Base-by-base conservation (phyloP, 179 eudicot species). In the Vitellaria paradoxa region DNA sequence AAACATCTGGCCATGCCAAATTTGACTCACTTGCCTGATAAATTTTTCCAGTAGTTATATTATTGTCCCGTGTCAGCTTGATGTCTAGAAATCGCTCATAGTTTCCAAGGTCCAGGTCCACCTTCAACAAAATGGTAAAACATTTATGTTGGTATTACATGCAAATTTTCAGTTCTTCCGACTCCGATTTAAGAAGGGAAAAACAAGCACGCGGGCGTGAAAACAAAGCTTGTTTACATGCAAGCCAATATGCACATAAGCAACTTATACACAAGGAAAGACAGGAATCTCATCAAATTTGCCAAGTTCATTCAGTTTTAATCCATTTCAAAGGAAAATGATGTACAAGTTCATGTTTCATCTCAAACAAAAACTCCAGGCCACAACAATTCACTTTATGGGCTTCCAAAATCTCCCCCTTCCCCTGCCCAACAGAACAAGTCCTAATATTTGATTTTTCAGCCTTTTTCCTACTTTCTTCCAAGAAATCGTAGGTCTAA, bases 81-180 rank as follows among this genome's bases (percentile, higher is more conserved):
- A 94, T 83, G 82, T 94, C 97, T 73, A 94, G 84, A 81, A 96
- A 96, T 76, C 99, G 87, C 84, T 96, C 99, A 75, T 96, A 96
- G 81, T 96, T 96, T 77, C 99, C 99, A 75, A 96, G 98, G 89
- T 96, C 99, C 82, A 96, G 80, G 87, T 96, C 99, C 93, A 92
- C 99, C 99, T 96, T 75, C 75, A 83, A 82, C 57, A 74, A 65
- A 13, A 73, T 55, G 0, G 3, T 9, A 18, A 9, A 6, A 37
- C 7, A 46, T 18, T 63, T 73, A 42, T 21, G 30, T 23, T 14
- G 75, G 42, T 24, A 52, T 60, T 21, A 37, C 26, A 70, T 64
- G 37, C 74, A 70, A 81, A 59, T 61, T 47, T 73, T 66, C 67
- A 70, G 24, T 57, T 65, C 56, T 73, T 10, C 73, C 30, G 70